Evolutionary conservation across 768 basidiomycete genomes (phyloP), one percentile per base, ranked within the genome.

Genomic region (Clitopilus hobsonii): DNA sequence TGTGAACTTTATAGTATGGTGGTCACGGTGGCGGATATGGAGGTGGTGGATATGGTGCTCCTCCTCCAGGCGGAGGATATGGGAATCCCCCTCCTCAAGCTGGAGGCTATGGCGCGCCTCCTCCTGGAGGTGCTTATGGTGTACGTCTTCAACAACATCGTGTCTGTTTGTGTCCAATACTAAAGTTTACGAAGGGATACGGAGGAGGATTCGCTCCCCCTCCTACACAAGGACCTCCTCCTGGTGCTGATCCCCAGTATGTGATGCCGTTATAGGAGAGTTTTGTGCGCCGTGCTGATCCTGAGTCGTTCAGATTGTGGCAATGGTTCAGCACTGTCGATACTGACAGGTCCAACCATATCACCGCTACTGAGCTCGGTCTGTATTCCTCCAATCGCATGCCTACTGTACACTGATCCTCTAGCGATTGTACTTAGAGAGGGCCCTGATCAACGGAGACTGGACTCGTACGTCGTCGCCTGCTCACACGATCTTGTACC

Each of bases 201-300:
- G 71, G 68, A 26, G 74, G 74, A 25, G 74, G 75, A 23, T 76
- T 77, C 56, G 61, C 68, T 8, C 57, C 72, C 13, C 68, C 67
- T 48, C 67, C 65, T 1, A 70, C 69, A 18, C 65, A 65, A 14
- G 80, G 74, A 6, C 74, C 83, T 2, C 86, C 85, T 5, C 78
- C 83, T 10, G 88, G 86, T 26, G 84, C 84, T 13, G 90, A 92
- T 54, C 88, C 88, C 23, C 82, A 87, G 90, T 92, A 61, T 66
- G 86, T 72, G 16, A 38, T n/a, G 25, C 25, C 22, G 10, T 27
- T 18, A 14, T 30, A 25, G 7, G 5, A 27, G 6, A 38, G 13
- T 2, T 41, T 38, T 38, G n/a, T 38, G 25, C 26, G 23, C 18
- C 18, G 11, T 22, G 26, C 29, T 55, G 25, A 52, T 22, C 10